Percentiles rank a stretch among this genome's conserved stretches.
These are phyloP conservation scores for Yarrowia keelungensis DNA, from an alignment of 805 yeast genomes.

Conservation along the genomic window DNA sequence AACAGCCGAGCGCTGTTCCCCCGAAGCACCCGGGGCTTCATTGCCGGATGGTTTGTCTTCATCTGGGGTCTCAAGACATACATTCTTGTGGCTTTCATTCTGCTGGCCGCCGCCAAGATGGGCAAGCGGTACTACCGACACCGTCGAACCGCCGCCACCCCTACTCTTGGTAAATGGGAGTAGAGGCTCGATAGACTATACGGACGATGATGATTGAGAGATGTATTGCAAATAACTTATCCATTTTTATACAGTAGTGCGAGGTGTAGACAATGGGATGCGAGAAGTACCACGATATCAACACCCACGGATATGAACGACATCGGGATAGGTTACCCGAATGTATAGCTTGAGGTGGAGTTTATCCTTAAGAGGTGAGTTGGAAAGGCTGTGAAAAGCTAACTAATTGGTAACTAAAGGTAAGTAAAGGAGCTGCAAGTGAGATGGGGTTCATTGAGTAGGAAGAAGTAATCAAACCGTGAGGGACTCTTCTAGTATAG, in stretches of 20 bases:
- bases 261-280: too few relatives aligned
- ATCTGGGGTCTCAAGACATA: slow-evolving; percentile 19
- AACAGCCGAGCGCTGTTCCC: slow-evolving; percentile 23
- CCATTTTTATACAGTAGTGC: neutral
- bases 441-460: too few relatives aligned
- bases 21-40: slow-evolving; percentile 29
- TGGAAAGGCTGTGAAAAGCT: too few relatives aligned
- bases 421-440: too few relatives aligned
- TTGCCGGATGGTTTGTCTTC: slow-evolving; percentile 18
- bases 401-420: too few relatives aligned
- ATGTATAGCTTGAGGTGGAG: neutral
- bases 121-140: slow-evolving; percentile 25
- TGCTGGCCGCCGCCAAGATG: slow-evolving; percentile 5
- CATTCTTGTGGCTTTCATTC: slow-evolving; percentile 14
- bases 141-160: slow-evolving; percentile 25
- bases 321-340: slow-evolving; percentile 6
- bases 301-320: neutral
- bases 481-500: too few relatives aligned
- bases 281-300: too few relatives aligned
- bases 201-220: slow-evolving; percentile 22
- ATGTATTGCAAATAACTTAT: slow-evolving; percentile 31
- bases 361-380: neutral
- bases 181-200: slow-evolving; percentile 3
- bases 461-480: too few relatives aligned
- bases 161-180: slow-evolving; percentile 38